phyloP scores from a whole-genome alignment of 306 rosid genomes.

The Prunus salicina region DNA sequence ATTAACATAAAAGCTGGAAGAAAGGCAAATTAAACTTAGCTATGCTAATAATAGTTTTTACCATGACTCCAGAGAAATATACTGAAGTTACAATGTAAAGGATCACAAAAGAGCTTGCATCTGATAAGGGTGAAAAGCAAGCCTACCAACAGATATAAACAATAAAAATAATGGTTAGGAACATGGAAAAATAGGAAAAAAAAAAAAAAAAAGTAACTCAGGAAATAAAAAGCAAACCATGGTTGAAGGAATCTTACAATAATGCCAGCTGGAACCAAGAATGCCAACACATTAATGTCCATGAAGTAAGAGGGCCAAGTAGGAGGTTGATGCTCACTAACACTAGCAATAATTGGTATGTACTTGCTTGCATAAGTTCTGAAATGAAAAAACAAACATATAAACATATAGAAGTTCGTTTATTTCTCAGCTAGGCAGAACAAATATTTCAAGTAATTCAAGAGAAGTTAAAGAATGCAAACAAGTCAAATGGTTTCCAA shows the following conservation, averaged over 20 bases:
- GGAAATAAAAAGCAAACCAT: background rate
- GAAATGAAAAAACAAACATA: conserved; percentile 27
- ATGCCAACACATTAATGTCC: conserved; percentile 98
- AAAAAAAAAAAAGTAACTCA: background rate
- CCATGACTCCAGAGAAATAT: conserved; percentile 99
- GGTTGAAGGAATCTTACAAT: conserved; percentile 46
- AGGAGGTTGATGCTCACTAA: conserved; percentile 99
- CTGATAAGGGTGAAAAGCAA: conserved; percentile 89
- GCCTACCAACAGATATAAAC: conserved; percentile 57
- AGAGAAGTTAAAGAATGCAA: conserved; percentile 3
- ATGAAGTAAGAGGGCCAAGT: conserved; percentile 99
- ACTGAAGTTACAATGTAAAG: conserved; percentile 88
- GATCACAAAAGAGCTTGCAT: conserved; percentile 90
- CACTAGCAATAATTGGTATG: conserved; percentile 99
- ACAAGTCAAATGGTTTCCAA: background rate
- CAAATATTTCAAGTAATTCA: background rate
- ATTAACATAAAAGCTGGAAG: conserved; percentile 11
- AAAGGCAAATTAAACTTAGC: conserved; percentile 12
- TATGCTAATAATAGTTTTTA: conserved; percentile 38
- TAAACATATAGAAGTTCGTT: background rate
- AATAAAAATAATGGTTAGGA: conserved; percentile 19
- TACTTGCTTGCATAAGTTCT: conserved; percentile 99
- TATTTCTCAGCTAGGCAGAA: background rate
- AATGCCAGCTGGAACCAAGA: conserved; percentile 98
- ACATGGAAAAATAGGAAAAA: conserved; percentile 10